Conservation (phyloP, 345 rosid species). For the Cardamine chenopodiifolia region DNA sequence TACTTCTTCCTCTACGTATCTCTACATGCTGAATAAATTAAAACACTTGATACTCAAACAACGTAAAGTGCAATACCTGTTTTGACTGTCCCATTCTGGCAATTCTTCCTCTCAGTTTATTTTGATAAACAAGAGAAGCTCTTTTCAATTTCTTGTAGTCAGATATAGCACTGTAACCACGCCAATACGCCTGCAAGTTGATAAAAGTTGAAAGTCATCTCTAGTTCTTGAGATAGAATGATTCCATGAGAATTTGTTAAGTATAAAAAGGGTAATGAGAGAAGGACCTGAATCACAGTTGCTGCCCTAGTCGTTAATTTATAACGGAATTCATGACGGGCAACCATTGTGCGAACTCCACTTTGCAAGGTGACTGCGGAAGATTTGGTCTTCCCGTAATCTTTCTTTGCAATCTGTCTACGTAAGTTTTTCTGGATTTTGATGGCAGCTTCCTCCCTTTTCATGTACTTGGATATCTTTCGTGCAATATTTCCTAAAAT, state of each 20-base stretch:
- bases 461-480: constrained; percentile 45
- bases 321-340: constrained; percentile 48
- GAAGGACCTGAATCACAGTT: constrained; percentile 59
- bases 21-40: constrained; percentile 1
- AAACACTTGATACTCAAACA: constrained; percentile 11
- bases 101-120: constrained; percentile 47
- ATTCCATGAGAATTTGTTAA: constrained; percentile 28
- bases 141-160: constrained; percentile 50
- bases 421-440: constrained; percentile 75
- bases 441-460: constrained; percentile 62
- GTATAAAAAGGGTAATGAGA: constrained; percentile 10
- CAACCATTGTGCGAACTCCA: constrained; percentile 56
- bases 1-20: constrained; percentile 15
- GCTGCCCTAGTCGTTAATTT: constrained; percentile 52
- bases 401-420: constrained; percentile 56
- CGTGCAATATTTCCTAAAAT: constrained; percentile 58
- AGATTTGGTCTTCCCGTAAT: constrained; percentile 47
- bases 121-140: constrained; percentile 52
- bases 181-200: constrained; percentile 63
- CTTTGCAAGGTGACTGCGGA: constrained; percentile 70
- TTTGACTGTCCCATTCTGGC: constrained; percentile 39
- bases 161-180: constrained; percentile 53
- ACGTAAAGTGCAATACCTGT: constrained; percentile 44
- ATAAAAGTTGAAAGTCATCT: constrained; percentile 20
- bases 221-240: constrained; percentile 27